Base-by-base conservation (phyloP, 805 yeast species). In the Yamadazyma akitaensis region DNA sequence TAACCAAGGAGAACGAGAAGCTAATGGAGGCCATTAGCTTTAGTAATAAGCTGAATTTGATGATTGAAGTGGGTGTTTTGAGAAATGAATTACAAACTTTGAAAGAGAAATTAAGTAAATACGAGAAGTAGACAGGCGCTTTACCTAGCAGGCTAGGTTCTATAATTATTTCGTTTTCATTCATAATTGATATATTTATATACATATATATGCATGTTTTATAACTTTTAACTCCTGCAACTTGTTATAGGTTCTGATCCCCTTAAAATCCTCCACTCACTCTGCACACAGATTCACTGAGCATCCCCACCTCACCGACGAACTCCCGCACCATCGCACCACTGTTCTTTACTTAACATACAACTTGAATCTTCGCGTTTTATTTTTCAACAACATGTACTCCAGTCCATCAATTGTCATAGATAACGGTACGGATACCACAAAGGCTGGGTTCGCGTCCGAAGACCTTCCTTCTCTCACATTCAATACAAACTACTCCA, bases 41-140 rank as follows among this genome's bases (percentile, higher is more conserved):
- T 62, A 88, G 96, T n/a, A 82, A 82, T 59, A 75, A 86, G 37
- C 84, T 84, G 57, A 88, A 87, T 56, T 69, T 81, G 50, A 79
- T 82, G 48, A 77, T 87, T 36, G 88, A 85, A 61, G 61, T 85
- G 36, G 88, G 85, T 16, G 60, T 87, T 40, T 63, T 84, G 40
- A 76, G 76, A 48, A 64, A 62, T 33, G 80, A 78, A 35, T 39
- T 49, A 11, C 33, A 31, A 14, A 37, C 16, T 4, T 51, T 51
- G 37, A 48, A 41, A 17, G 43, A 39, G 26, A 44, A 48, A 19
- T 35, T 51, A 14, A 24, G 38, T 9, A 46, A 43, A 30, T 43
- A 44, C 65, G 88, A 40, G 95, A 88, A 56, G 73, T 38, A 11
- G 10, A 33, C 37, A 14, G 19, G 37, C 19, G n/a, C 6, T 16